Base-by-base conservation (phyloP, 768 basidiomycete genomes). In the Boletus sensibilis region DNA sequence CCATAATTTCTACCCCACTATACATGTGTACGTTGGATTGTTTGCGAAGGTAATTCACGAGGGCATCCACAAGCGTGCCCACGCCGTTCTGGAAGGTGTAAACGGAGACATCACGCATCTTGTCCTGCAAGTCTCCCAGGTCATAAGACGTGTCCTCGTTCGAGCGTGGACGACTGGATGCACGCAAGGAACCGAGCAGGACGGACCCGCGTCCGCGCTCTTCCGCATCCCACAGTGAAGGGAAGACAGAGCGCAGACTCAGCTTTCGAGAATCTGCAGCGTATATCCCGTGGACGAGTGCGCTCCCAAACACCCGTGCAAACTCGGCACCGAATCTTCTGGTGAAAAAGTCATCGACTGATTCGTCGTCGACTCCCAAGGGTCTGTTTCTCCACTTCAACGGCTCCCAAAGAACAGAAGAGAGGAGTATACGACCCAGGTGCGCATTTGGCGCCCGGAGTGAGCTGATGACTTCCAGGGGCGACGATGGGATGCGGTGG, bases 271-370 rank as follows among this genome's bases (percentile, higher is more conserved):
- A 82, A 64, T 96, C 93, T 0, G 92, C 84, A 1, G 93, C 94
- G 68, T 98, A 98, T 53, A 98, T 90, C 0, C 96, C 96, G 65
- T 97, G 95, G 1, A 94, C 84, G 55, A 97, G 75, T 0, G 95
- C 88, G 34, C 80, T 92, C 67, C 89, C 85, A 52, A 98, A 79
- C 3, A 81, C 79, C 16, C 84, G 80, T 1, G 95, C 92, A 62
- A 95, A 82, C 2, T 77, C 71, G 7, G 77, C 68, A 0, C 92
- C 91, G 54, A 97, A 89, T 23, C 92, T 78, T 13, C 91, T 79
- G 0, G 81, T 68, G 53, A 98, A 68, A 61, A 98, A 90, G 0
- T 82, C 71, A 59, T 98, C 86, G 9, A 98, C 78, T 0, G 86
- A 87, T 65, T 97, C 94, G 69, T 99, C 96, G 2, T 73, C 65